These are phyloP conservation scores for Coemansia sp. DNA, from an alignment of 192 early-diverging fungal genomes.

Conservation along the genomic window DNA sequence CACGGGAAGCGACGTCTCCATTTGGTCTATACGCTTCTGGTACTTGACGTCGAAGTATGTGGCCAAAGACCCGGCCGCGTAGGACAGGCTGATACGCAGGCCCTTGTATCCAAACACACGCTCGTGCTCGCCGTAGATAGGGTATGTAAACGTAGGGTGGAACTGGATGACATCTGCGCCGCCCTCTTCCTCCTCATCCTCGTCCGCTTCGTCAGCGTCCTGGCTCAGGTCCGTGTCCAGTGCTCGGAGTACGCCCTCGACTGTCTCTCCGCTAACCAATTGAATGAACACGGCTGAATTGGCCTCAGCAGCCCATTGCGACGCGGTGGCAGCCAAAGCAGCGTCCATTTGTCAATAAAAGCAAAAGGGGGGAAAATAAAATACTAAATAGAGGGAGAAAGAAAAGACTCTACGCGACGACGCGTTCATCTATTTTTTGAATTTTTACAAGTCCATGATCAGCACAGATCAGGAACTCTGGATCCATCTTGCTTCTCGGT, in stretches of 20 bases:
- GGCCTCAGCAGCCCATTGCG: slow-evolving; percentile 49
- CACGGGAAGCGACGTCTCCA: slow-evolving; percentile 34
- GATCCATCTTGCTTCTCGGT: neutral
- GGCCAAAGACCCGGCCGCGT: slow-evolving; percentile 76
- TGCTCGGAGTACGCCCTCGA: slow-evolving; percentile 30
- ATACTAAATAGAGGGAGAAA: neutral
- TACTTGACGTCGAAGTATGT: slow-evolving; percentile 71
- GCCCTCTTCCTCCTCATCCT: slow-evolving; percentile 36
- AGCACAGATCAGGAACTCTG: neutral
- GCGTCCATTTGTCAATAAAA: slow-evolving; percentile 28
- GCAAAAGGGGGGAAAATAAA: neutral
- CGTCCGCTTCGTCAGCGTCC: slow-evolving; percentile 42
- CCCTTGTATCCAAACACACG: slow-evolving; percentile 90
- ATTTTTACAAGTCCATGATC: neutral
- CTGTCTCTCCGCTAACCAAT: slow-evolving; percentile 46
- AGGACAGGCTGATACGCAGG: slow-evolving; percentile 74
- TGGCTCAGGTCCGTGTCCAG: slow-evolving; percentile 25
- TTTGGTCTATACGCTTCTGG: slow-evolving; percentile 62
- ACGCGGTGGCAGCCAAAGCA: slow-evolving; percentile 30
- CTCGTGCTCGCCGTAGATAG: slow-evolving; percentile 87
- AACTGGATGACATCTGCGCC: slow-evolving; percentile 61
- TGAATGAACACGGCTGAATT: slow-evolving; percentile 45
- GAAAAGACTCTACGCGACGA: neutral
- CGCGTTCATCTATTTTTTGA: neutral
- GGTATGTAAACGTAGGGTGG: slow-evolving; percentile 86